A percentile compares a stretch with the other conserved stretches of the same genome.
Evolutionary conservation across 2,329 filamentous ascomycete genomes (phyloP).

Genomic region (Pseudogymnoascus sp.): DNA sequence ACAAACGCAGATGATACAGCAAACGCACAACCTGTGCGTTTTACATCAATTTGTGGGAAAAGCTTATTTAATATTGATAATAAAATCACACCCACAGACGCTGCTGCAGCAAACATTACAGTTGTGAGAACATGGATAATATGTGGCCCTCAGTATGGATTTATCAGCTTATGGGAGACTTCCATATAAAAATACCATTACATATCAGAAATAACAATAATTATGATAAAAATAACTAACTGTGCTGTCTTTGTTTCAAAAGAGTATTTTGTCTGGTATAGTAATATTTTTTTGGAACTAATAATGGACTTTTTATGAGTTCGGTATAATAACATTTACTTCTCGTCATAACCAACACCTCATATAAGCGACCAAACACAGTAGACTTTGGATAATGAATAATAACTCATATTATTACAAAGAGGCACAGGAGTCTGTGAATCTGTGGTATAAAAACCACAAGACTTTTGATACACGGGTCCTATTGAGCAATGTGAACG

Average conservation of each 20-base stretch:
- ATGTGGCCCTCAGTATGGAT: neutral
- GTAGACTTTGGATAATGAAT: neutral
- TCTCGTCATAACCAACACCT: neutral
- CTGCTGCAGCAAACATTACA: too few species aligned
- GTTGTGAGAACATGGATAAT: neutral
- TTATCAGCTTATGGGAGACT: too few species aligned
- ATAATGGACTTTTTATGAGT: neutral
- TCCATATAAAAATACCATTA: neutral
- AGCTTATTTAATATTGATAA: neutral
- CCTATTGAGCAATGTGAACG: too few species aligned
- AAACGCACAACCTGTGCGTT: neutral
- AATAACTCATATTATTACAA: neutral
- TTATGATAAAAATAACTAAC: neutral
- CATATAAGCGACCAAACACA: neutral
- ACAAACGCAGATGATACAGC: neutral
- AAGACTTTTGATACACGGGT: too few species aligned
- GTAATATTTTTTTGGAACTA: neutral
- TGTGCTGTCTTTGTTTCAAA: neutral
- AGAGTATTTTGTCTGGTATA: neutral
- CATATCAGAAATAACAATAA: neutral
- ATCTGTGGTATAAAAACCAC: too few species aligned
- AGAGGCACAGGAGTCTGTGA: too few species aligned
- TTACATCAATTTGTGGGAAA: neutral
- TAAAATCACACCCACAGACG: neutral
- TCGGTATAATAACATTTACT: neutral